Base-by-base conservation (phyloP, 225 moss, liverwort and hornwort genomes). In the Marchantia polymorpha region DNA sequence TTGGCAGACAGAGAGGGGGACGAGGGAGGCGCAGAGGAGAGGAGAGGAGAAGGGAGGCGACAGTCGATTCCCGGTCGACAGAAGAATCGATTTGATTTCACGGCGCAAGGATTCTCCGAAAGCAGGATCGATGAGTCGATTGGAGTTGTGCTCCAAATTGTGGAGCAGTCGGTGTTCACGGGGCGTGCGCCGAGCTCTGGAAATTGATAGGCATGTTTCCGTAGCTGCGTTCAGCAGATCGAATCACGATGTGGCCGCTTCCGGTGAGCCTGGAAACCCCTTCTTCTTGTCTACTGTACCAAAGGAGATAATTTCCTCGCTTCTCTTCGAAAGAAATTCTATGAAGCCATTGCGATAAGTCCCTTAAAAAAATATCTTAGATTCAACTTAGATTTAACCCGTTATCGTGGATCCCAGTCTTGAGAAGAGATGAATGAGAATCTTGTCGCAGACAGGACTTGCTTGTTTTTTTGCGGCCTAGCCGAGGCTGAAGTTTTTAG, bases 141-240 rank as follows among this genome's bases (percentile, higher is more conserved):
- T 46, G 17, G 58, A 75, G 39, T 75, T 75, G 59, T 58, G 75
- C 59, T 75, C 75, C 75, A 75, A 59, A 22, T 75, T 75, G 26
- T 75, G 75, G 75, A 75, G 75, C 59, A 30, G 75, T 31, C 17
- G 16, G 8, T 59, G 31, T 11, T 4, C 10, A 39, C 22, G 59
- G 58, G 30, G 59, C 30, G 26, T 29, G 56, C 12, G 31, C 17
- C 58, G 7, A 59, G 58, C 58, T 10, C 22, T 75, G 39, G 75
- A 59, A 46, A 59, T 74, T 8, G 12, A 55, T 27, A 56, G 29
- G 15, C 27, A 17, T 20, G 59, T 58, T 14, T 3, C 7, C 15
- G 53, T 15, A 25, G 50, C n/a, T 50, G 71, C 71, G 50, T 75
- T 30, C 7, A 75, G 58, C 39, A 30, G 75, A 75, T 58, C 58